Evolutionary conservation across 2,329 filamentous ascomycete species (phyloP), one percentile per base, ranked within the genome.

Genomic region (Diaporthe capsici): DNA sequence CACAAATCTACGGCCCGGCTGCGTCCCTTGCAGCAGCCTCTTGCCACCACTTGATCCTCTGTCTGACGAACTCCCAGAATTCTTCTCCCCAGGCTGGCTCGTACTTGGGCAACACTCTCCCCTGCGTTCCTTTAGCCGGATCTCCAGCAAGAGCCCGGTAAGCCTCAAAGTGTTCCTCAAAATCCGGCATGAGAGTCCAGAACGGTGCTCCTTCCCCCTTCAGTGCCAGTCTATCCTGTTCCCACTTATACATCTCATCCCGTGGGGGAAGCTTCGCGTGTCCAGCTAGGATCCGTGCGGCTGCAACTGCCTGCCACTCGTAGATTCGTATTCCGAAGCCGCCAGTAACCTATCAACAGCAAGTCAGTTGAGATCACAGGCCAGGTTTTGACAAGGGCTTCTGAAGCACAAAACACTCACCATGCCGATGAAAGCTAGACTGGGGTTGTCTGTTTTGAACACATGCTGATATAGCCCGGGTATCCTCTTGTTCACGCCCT

Each of bases 191-290:
- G 4, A 47, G 37, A 44, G 60, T 63, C 60, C 60, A 63, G 15
- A 63, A 63, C 2, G 60, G 60, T 4, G 37, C 60, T 31, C 90
- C 90, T 76, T 93, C 91, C 0, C 91, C 91, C 55, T 86, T 88
- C 8, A 81, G 79, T 2, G 79, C 80, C 1, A 82, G 80, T 1
- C 81, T 78, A 25, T 79, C 78, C 3, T 78, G 77, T 60, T 84
- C 83, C 83, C 92, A 93, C 31, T 79, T 80, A 44, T 84, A 79
- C 84, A 90, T 89, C 72, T 88, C 88, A 12, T 84, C 82, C 0
- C 84, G 42, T 0, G 86, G 78, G 0, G 91, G 92, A 2, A 92
- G 82, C 82, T 84, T 31, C 13, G 80, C 81, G 17, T 83, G 81
- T 0, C 82, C 83, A 0, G 83, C 82, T 25, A 85, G 81, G 22